Percentiles rank a stretch among this genome's conserved stretches.
These are phyloP conservation scores for Groenewaldozyma tartarivorans DNA, from an alignment of 805 yeast genomes.

Conservation along the genomic window DNA sequence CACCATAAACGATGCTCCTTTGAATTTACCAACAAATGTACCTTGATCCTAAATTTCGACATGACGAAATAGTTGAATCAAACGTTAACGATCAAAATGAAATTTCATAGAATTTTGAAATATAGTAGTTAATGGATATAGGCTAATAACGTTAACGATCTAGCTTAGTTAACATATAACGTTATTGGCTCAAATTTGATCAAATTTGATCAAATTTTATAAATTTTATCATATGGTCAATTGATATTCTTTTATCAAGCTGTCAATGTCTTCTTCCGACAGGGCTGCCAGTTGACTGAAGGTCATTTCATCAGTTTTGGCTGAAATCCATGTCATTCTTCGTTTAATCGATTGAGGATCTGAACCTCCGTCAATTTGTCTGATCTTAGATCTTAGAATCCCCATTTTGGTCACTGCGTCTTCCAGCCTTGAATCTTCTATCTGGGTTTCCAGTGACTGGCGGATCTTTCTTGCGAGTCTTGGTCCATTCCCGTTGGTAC, in stretches of 20 bases:
- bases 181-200: too few species aligned
- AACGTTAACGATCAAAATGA: neutral
- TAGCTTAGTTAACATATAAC: too few species aligned
- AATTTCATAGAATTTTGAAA: too few species aligned
- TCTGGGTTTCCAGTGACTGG: slow-evolving; percentile 38
- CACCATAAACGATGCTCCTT: too few species aligned
- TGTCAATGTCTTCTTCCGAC: slow-evolving; percentile 21
- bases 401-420: slow-evolving; percentile 55
- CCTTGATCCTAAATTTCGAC: too few species aligned
- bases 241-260: slow-evolving; percentile 31
- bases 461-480: slow-evolving; percentile 58
- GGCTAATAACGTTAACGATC: too few species aligned
- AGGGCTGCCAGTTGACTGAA: slow-evolving; percentile 50
- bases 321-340: slow-evolving; percentile 66
- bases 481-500: slow-evolving; percentile 78
- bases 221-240: too few species aligned
- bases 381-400: slow-evolving; percentile 39
- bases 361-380: slow-evolving; percentile 35
- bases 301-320: slow-evolving; percentile 49
- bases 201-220: too few species aligned
- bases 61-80: too few species aligned
- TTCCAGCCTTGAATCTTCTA: slow-evolving; percentile 36
- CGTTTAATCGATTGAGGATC: slow-evolving; percentile 33
- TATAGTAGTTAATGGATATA: too few species aligned
- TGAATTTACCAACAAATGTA: too few species aligned